A percentile compares a stretch with the other conserved stretches of the same genome.
Conservation (phyloP, 306 rosid species). For the Comarum palustre region DNA sequence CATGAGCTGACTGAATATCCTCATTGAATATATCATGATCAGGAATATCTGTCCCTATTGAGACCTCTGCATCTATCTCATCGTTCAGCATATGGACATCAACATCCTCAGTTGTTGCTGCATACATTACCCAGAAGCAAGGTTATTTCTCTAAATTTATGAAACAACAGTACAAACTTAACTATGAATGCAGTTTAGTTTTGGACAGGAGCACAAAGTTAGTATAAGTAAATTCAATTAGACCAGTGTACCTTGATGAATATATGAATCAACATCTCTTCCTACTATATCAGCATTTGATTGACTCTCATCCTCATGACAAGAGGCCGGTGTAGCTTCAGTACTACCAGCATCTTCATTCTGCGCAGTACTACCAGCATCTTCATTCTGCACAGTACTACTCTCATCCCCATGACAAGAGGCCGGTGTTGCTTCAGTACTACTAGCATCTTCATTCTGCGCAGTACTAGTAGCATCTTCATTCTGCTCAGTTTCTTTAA, state of each 20-base stretch:
- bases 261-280: conserved; percentile 39
- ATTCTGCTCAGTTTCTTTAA: conserved; percentile 18
- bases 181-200: background rate
- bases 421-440: conserved; percentile 35
- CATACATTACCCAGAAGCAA: conserved; percentile 22
- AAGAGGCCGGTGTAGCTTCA: conserved; percentile 36
- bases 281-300: conserved; percentile 29
- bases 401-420: conserved; percentile 28
- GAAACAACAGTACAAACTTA: background rate
- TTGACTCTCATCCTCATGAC: conserved; percentile 28
- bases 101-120: conserved; percentile 50
- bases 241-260: conserved; percentile 45
- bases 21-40: conserved; percentile 59
- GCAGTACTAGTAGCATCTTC: conserved; percentile 19
- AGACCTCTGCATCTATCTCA: conserved; percentile 70
- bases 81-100: conserved; percentile 44
- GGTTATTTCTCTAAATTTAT: conserved; percentile 1
- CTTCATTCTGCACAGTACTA: conserved; percentile 24
- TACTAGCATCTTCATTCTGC: conserved; percentile 24
- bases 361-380: conserved; percentile 12
- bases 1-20: conserved; percentile 47
- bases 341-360: conserved; percentile 22
- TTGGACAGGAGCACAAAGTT: background rate
- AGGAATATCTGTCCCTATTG: conserved; percentile 86
- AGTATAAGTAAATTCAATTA: background rate